Evolutionary conservation across 2,329 filamentous ascomycete genomes (phyloP), one percentile per base, ranked within the genome.

Genomic region (Lizonia empirigonia): DNA sequence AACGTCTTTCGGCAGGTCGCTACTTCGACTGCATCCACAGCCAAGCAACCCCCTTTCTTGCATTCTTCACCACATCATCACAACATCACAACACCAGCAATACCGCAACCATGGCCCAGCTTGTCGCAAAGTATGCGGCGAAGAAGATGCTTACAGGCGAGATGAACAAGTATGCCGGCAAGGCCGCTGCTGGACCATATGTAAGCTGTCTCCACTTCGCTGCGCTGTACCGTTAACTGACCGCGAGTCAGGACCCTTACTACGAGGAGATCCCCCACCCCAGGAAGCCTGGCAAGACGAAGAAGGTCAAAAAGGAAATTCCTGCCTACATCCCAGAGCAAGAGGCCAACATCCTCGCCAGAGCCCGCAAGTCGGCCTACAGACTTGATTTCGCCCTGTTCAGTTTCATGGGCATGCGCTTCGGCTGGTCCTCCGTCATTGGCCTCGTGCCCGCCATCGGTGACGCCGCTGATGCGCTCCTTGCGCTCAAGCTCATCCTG

Each of bases 351-450:
- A 80, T 97, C 60, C 85, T 97, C 58, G 95, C 88, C 63, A 88
- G 88, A 64, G 90, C 96, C 63, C 93, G 96, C 74, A 84, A 88
- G 63, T 83, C 88, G 51, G 91, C 94, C 26, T 96, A 96, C 75
- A 82, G 85, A 29, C 83, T 97, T 20, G 94, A 97, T 73, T 88
- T 91, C 79, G 84, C 83, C 47, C 82, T 96, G 5, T 95, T 93
- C 78, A 91, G 84, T 67, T 84, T 90, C 68, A 84, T 88, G 58
- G 91, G 91, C 34, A 82, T 96, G 52, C 84, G 87, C 50, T 92
- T 97, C 68, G 94, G 94, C 46, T 97, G 91, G 91, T 85, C 89
- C 42, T 89, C 87, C 63, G 83, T 96, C 50, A 90, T 97, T 64
- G 94, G 87, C 12, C 70, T 97, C 7, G 74, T 97, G 46, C 94